These are phyloP conservation scores for Mycena galericulata DNA, from an alignment of 768 basidiomycete species.

Conservation along the genomic window DNA sequence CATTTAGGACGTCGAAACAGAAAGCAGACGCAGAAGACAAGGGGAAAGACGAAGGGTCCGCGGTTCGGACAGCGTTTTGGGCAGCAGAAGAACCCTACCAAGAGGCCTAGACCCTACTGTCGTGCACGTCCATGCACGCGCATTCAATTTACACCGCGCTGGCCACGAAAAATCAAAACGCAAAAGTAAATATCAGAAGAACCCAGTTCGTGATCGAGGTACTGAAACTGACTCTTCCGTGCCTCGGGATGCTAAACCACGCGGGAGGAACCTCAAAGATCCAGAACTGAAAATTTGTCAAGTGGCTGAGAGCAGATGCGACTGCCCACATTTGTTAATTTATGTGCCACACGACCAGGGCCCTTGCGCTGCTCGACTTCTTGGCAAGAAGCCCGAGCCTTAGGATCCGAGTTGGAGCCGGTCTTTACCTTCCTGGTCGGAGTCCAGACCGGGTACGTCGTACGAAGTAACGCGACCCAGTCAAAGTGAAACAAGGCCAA, in stretches of 20 bases:
- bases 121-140: not conserved
- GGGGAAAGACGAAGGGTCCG: not conserved
- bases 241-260: not conserved
- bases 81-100: not conserved
- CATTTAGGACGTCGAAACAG: not conserved
- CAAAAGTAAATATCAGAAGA: constrained; percentile 4
- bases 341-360: too few species aligned
- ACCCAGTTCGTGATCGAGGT: not conserved
- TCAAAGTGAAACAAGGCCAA: too few species aligned
- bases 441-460: too few species aligned
- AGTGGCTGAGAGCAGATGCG: too few species aligned
- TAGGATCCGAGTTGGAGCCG: too few species aligned
- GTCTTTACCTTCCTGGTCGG: too few species aligned
- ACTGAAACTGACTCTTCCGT: not conserved
- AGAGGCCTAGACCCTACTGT: constrained; percentile 13
- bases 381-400: too few species aligned
- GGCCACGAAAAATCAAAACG: constrained; percentile 9
- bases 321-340: too few species aligned
- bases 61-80: constrained; percentile 1
- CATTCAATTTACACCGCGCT: not conserved
- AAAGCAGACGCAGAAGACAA: constrained; percentile 8
- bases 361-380: too few species aligned
- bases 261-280: too few species aligned
- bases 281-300: too few species aligned
- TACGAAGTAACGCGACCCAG: too few species aligned